Evolutionary conservation across 306 rosid species (phyloP).

Genomic region (Medicago arabica): DNA sequence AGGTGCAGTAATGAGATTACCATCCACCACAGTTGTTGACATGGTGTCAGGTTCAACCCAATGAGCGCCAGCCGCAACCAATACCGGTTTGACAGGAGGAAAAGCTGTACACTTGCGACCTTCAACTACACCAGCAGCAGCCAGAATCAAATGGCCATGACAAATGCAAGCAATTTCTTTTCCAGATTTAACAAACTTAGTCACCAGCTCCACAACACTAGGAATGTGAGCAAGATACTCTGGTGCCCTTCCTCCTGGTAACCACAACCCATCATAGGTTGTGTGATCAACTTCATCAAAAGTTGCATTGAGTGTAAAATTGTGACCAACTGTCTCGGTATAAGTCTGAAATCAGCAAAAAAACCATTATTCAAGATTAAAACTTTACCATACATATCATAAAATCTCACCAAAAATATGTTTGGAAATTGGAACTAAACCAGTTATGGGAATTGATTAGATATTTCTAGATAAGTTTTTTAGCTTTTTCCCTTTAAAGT

Average conservation of each 20-base stretch:
- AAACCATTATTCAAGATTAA: slow-evolving; percentile 15
- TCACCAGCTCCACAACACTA: slow-evolving; percentile 58
- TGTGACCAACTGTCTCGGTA: slow-evolving; percentile 79
- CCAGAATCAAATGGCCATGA: slow-evolving; percentile 86
- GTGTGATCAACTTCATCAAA: slow-evolving; percentile 67
- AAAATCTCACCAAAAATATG: background rate
- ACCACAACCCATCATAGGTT: slow-evolving; percentile 76
- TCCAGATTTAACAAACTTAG: slow-evolving; percentile 54
- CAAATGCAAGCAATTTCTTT: slow-evolving; percentile 77
- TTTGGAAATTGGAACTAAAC: slow-evolving; percentile 25
- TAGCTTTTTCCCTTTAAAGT: background rate
- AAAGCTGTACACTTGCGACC: slow-evolving; percentile 76
- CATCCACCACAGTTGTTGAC: slow-evolving; percentile 67
- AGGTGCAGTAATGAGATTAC: slow-evolving; percentile 67
- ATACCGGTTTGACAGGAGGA: slow-evolving; percentile 61
- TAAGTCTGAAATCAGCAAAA: slow-evolving; percentile 56
- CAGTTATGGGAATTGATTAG: background rate
- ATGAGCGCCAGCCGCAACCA: slow-evolving; percentile 77
- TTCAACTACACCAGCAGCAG: slow-evolving; percentile 72
- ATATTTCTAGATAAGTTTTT: background rate
- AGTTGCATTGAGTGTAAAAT: slow-evolving; percentile 79
- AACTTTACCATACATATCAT: slow-evolving; percentile 2
- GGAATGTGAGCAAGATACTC: slow-evolving; percentile 76
- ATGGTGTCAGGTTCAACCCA: slow-evolving; percentile 82
- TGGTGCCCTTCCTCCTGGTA: slow-evolving; percentile 97